Evolutionary conservation across 257 asterid species (phyloP).

Genomic region (Solanum neorickii): DNA sequence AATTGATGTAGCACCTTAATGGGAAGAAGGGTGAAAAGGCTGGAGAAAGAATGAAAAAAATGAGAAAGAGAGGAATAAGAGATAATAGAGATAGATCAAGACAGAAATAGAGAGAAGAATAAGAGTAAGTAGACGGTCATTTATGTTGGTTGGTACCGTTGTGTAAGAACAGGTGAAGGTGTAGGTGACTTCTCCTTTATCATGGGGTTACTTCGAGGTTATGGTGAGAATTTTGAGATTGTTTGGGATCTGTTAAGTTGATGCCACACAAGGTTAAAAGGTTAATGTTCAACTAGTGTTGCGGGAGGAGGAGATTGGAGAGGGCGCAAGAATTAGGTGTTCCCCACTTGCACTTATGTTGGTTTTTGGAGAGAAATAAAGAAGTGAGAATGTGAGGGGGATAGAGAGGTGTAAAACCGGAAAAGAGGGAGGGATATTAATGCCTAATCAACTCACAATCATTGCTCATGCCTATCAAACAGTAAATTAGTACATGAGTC

Average conservation of each 20-base stretch:
- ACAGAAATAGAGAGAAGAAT: not conserved
- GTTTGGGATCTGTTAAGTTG: not conserved
- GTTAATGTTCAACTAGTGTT: not conserved
- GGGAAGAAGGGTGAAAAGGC: not conserved
- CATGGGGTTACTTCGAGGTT: not conserved
- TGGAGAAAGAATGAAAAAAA: not conserved
- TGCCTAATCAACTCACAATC: not conserved
- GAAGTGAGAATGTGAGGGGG: not conserved
- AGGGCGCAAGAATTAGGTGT: not conserved
- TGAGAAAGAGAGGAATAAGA: not conserved
- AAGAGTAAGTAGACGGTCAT: not conserved
- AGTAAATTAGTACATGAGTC: not conserved
- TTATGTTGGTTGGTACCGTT: not conserved
- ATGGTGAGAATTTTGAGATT: not conserved
- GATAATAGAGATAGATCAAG: not conserved
- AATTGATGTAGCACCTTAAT: not conserved
- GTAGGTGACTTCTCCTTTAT: not conserved
- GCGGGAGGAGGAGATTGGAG: not conserved
- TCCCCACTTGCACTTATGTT: not conserved
- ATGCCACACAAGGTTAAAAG: not conserved
- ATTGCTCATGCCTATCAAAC: not conserved
- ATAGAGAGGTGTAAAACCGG: not conserved
- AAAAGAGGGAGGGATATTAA: not conserved
- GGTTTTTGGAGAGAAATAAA: not conserved
- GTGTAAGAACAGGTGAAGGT: not conserved